Percentiles rank a stretch among this genome's conserved stretches.
phyloP scores from a whole-genome alignment of 2,329 filamentous ascomycete genomes.

The Sphaceloma murrayae region DNA sequence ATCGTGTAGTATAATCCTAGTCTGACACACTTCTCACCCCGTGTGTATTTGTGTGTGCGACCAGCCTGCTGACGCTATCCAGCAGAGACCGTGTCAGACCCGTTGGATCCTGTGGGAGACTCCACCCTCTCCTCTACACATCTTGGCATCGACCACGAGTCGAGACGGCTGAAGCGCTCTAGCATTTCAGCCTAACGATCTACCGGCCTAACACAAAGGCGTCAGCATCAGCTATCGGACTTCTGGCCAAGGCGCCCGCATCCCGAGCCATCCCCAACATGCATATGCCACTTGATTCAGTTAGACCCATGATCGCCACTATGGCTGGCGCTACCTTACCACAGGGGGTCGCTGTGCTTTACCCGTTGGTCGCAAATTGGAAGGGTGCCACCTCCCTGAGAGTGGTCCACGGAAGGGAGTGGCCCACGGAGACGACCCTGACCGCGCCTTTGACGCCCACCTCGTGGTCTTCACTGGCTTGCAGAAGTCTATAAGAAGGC shows the following conservation, averaged over 20 bases:
- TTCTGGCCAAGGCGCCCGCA: neutral
- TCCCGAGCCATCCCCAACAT: constrained; percentile 13
- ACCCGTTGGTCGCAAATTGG: constrained; percentile 2
- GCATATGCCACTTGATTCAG: constrained; percentile 6
- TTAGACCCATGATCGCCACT: neutral
- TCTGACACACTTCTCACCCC: too few relatives aligned
- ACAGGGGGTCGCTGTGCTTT: neutral
- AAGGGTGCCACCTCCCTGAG: too few relatives aligned
- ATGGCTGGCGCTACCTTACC: constrained; percentile 2
- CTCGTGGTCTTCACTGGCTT: neutral
- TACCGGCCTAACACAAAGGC: constrained; percentile 11
- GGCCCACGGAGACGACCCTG: neutral
- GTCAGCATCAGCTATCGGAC: constrained; percentile 5
- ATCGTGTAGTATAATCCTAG: too few relatives aligned
- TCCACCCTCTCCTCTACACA: constrained; percentile 5
- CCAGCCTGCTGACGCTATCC: too few relatives aligned
- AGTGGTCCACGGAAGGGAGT: too few relatives aligned
- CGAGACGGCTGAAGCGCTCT: constrained; percentile 9
- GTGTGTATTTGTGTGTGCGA: too few relatives aligned
- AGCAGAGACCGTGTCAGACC: too few relatives aligned
- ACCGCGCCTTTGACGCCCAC: too few relatives aligned
- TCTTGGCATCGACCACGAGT: constrained; percentile 12
- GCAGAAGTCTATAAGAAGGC: constrained; percentile 5
- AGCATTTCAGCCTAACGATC: neutral
- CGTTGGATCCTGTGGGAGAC: constrained; percentile 4